Evolutionary conservation across 768 basidiomycete species (phyloP).

Genomic region (Exsudoporus frostii): DNA sequence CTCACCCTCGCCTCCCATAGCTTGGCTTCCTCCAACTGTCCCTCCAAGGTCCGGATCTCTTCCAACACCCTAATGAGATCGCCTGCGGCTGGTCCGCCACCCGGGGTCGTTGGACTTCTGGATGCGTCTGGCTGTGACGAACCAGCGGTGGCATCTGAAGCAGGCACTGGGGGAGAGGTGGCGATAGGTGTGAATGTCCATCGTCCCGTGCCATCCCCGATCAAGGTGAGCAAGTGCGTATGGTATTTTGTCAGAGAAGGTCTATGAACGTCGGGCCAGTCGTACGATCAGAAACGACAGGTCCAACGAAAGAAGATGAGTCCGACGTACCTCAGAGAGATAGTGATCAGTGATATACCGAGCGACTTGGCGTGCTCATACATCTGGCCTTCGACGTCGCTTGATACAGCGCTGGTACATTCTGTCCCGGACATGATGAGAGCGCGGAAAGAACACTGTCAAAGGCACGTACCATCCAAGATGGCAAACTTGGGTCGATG

Average conservation of each 20-base stretch:
- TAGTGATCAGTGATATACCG: slow-evolving; percentile 90
- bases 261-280: slow-evolving; percentile 26
- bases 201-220: slow-evolving; percentile 63
- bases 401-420: slow-evolving; percentile 93
- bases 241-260: slow-evolving; percentile 89
- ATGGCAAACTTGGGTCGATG: slow-evolving; percentile 81
- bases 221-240: slow-evolving; percentile 75
- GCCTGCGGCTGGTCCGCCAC: slow-evolving; percentile 1
- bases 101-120: background rate
- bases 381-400: slow-evolving; percentile 94
- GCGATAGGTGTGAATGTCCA: slow-evolving; percentile 68
- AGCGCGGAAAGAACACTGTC: background rate
- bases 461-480: slow-evolving; percentile 64
- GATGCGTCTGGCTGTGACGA: background rate
- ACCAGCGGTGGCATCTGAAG: background rate
- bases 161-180: background rate
- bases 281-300: background rate
- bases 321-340: slow-evolving; percentile 69
- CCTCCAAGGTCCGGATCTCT: slow-evolving; percentile 27
- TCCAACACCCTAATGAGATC: slow-evolving; percentile 27
- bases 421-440: slow-evolving; percentile 43
- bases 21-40: slow-evolving; percentile 21
- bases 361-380: slow-evolving; percentile 88
- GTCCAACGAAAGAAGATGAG: background rate
- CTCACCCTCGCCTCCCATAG: slow-evolving; percentile 27